A percentile compares a stretch with the other conserved stretches of the same genome.
Evolutionary conservation across 2,329 filamentous ascomycete genomes (phyloP).

Genomic region (Grosmannia clavigera): DNA sequence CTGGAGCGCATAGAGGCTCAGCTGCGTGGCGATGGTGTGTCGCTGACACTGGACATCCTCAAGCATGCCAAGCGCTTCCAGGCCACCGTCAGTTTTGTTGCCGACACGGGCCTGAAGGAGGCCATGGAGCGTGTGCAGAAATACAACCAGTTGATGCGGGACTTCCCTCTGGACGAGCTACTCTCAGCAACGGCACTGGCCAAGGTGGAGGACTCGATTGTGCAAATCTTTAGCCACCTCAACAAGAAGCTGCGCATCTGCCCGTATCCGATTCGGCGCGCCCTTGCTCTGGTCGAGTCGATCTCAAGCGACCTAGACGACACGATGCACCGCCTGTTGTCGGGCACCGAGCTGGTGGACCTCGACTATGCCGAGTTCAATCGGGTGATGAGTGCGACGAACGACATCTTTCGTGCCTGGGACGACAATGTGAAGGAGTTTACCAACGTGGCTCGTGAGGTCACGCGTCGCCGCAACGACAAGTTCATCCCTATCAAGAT

Average conservation of each 20-base stretch:
- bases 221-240: slow-evolving; percentile 82
- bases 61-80: slow-evolving; percentile 97
- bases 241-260: slow-evolving; percentile 98
- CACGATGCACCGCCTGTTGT: slow-evolving; percentile 72
- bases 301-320: slow-evolving; percentile 89
- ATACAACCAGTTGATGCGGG: slow-evolving; percentile 97
- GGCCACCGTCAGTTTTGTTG: slow-evolving; percentile 90
- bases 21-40: slow-evolving; percentile 76
- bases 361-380: slow-evolving; percentile 87
- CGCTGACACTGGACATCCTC: slow-evolving; percentile 83
- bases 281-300: slow-evolving; percentile 86
- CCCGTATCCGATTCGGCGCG: slow-evolving; percentile 85
- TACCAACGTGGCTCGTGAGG: slow-evolving; percentile 91
- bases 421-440: slow-evolving; percentile 96
- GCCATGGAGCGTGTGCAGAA: slow-evolving; percentile 94
- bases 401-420: slow-evolving; percentile 83
- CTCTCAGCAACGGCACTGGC: slow-evolving; percentile 79
- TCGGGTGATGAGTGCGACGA: slow-evolving; percentile 68
- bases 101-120: slow-evolving; percentile 92
- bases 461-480: slow-evolving; percentile 83
- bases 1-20: slow-evolving; percentile 86
- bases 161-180: slow-evolving; percentile 91
- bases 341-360: slow-evolving; percentile 80
- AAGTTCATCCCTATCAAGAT: slow-evolving; percentile 99
- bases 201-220: slow-evolving; percentile 80